phyloP scores from a whole-genome alignment of 495 filamentous ascomycete species.

The Entonaema liquescens region DNA sequence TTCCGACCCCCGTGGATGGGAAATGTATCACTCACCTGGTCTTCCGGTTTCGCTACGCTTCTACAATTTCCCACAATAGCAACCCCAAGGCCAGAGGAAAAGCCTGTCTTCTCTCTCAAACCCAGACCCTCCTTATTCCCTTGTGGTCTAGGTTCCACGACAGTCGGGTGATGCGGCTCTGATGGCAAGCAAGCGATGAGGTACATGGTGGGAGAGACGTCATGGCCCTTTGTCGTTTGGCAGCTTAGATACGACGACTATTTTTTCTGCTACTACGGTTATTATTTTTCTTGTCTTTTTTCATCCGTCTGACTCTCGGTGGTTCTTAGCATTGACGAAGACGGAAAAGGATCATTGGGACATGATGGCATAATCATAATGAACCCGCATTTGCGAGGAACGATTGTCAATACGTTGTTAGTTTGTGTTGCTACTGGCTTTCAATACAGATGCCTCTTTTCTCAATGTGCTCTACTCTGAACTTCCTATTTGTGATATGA shows the following conservation, averaged over 20 bases:
- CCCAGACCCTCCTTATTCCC: constrained; percentile 37
- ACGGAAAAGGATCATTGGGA: background rate
- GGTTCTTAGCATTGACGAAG: constrained; percentile 3
- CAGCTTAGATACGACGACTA: constrained; percentile 13
- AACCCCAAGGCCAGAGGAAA: constrained; percentile 38
- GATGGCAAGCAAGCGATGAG: constrained; percentile 34
- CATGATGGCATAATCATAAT: constrained; percentile 16
- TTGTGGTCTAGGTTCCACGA: constrained; percentile 52
- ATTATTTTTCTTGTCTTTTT: background rate
- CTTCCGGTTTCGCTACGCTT: constrained; percentile 52
- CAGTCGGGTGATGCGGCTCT: constrained; percentile 51
- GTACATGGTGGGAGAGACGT: constrained; percentile 63
- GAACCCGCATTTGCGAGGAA: constrained; percentile 1
- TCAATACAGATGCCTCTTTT: constrained; percentile 26
- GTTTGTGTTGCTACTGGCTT: constrained; percentile 17
- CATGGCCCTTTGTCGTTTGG: constrained; percentile 44
- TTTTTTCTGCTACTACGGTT: background rate
- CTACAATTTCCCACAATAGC: background rate
- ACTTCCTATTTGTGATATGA: background rate
- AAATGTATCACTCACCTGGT: constrained; percentile 59
- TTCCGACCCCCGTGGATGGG: background rate
- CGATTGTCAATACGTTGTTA: constrained; percentile 1
- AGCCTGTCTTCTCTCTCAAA: constrained; percentile 72
- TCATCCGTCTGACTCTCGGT: background rate
- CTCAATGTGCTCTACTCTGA: background rate